Percentiles rank a stretch among this genome's conserved stretches.
Conservation (phyloP, 129 eudicot species). For the Lactuca saligna region DNA sequence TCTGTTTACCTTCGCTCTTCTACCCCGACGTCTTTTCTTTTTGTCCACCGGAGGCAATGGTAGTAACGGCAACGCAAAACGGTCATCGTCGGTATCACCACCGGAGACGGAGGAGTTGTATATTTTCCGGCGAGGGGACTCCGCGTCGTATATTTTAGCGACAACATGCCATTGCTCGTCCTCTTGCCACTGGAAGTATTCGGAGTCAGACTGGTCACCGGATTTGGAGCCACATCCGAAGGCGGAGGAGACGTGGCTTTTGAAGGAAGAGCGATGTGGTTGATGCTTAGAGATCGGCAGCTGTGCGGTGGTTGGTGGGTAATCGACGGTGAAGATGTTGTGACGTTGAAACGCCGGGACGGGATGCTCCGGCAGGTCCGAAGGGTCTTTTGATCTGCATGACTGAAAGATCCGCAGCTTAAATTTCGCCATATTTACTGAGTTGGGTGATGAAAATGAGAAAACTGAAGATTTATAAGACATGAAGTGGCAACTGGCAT, state of each 20-base stretch:
- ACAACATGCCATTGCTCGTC: constrained; percentile 70
- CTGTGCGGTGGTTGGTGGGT: constrained; percentile 18
- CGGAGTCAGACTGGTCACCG: constrained; percentile 25
- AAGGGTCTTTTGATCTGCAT: constrained; percentile 82
- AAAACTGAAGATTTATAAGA: constrained; percentile 18
- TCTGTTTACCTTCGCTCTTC: constrained; percentile 24
- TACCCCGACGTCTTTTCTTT: constrained; percentile 42
- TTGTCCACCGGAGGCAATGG: constrained; percentile 37
- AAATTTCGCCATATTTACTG: constrained; percentile 66
- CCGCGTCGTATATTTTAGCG: constrained; percentile 43
- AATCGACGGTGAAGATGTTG: constrained; percentile 26
- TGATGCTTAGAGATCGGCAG: constrained; percentile 27
- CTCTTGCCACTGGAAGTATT: constrained; percentile 65
- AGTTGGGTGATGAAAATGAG: constrained; percentile 15
- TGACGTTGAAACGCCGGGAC: constrained; percentile 40
- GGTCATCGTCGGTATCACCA: constrained; percentile 35
- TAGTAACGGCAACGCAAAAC: constrained; percentile 27
- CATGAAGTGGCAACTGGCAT: constrained; percentile 13
- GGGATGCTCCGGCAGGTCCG: constrained; percentile 55
- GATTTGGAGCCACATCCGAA: constrained; percentile 37
- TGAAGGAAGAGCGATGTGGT: constrained; percentile 47
- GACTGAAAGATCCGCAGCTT: constrained; percentile 70
- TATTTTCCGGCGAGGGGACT: constrained; percentile 64
- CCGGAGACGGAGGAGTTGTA: constrained; percentile 67
- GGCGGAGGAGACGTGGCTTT: constrained; percentile 61